phyloP scores from a whole-genome alignment of 345 rosid species.

The Barbarea vulgaris region DNA sequence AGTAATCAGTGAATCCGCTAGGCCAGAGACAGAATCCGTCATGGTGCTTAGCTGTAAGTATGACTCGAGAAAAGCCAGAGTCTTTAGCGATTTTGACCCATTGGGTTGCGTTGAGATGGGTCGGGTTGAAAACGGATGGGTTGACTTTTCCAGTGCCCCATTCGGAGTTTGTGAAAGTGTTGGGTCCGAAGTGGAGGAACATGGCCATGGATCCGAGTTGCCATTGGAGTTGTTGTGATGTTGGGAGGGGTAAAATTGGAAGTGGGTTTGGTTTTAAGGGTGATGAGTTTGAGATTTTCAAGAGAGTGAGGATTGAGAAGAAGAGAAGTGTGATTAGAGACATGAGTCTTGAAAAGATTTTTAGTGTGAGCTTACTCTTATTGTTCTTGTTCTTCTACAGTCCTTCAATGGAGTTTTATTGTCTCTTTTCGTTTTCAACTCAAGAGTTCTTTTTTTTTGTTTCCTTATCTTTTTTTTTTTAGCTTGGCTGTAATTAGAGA shows the following conservation, averaged over 20 bases:
- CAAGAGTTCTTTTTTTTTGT: not conserved
- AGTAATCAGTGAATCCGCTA: constrained; percentile 68
- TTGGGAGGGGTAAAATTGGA: constrained; percentile 79
- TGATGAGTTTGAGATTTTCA: constrained; percentile 40
- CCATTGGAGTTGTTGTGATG: constrained; percentile 81
- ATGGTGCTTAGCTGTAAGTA: constrained; percentile 90
- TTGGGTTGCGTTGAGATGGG: constrained; percentile 63
- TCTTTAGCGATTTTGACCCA: constrained; percentile 81
- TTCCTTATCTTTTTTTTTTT: not conserved
- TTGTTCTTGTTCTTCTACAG: not conserved
- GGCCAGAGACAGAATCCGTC: constrained; percentile 99
- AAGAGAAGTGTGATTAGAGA: constrained; percentile 26
- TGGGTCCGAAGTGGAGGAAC: constrained; percentile 87
- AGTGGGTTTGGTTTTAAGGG: constrained; percentile 64
- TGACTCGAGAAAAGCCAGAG: constrained; percentile 67
- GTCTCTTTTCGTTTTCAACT: not conserved
- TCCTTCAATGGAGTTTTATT: not conserved
- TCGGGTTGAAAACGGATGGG: constrained; percentile 76
- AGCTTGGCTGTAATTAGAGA: not conserved
- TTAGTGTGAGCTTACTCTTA: not conserved
- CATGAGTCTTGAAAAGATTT: not conserved
- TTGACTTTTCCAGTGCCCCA: constrained; percentile 80
- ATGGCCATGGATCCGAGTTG: constrained; percentile 73
- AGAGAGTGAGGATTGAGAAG: constrained; percentile 12
- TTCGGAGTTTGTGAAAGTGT: constrained; percentile 85